Base-by-base conservation (phyloP, 2,329 filamentous ascomycete genomes). In the Colletotrichum sp. region DNA sequence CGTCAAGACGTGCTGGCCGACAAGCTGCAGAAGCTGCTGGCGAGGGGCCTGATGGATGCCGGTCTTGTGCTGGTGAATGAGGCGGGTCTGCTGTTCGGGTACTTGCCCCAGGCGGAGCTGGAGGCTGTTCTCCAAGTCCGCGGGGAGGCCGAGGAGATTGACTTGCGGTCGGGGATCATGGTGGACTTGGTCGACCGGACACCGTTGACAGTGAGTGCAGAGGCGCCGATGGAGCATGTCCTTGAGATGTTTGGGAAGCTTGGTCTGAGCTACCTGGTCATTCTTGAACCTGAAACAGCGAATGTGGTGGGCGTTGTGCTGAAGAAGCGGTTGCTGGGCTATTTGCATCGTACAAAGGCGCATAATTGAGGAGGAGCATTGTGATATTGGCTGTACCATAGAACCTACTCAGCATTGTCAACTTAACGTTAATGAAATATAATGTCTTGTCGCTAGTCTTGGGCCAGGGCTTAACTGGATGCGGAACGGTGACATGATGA, bases 171-270 rank as follows among this genome's bases (percentile, higher is more conserved):
- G 14, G 83, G 81, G 7, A 74, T 80, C 62, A 78, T 92, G 14
- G 82, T 84, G 1, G 83, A 82, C 2, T 89, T 91, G 77, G 85
- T 92, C 1, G 90, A 92, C 79, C 83, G 86, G 2, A 91, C 88
- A 18, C 90, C 89, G 2, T 76, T 92, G 72, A 87, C 82, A 2
- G 80, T 92, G 7, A 87, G 85, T 70, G 85, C 84, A 1, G 85
- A 86, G 59, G 89, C 90, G 58, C 90, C 90, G 12, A 84, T 92
- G 78, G 90, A 92, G 80, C 90, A 90, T 80, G 89, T 86, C 1
- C 88, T 91, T 2, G 90, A 92, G 81, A 89, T 92, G 86, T 91
- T 92, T 83, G 87, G 86, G 4, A 91, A 90, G 79, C 78, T 92
- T 56, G 90, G 90, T 0, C 76, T 91, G 77, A 82, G 89, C 73